Percentiles rank a stretch among this genome's conserved stretches.
Evolutionary conservation across 495 filamentous ascomycete genomes (phyloP).

Genomic region (Recurvomyces mirabilis): DNA sequence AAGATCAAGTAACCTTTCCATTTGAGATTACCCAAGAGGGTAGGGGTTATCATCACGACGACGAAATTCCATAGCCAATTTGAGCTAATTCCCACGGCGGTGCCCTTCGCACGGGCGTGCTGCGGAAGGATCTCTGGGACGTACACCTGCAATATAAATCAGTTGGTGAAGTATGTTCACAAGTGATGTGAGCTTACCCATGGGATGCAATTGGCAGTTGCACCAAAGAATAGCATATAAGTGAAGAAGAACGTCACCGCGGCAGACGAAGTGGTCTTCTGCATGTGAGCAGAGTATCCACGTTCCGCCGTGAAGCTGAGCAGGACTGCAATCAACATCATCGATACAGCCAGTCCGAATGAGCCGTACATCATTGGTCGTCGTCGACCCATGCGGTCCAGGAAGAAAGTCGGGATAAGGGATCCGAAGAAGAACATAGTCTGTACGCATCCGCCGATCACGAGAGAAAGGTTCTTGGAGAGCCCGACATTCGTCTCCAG

Average conservation of each 20-base stretch:
- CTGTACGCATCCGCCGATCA: slow-evolving; percentile 28
- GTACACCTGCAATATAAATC: too few species aligned
- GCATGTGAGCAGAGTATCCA: slow-evolving; percentile 17
- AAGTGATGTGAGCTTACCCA: neutral
- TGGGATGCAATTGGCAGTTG: slow-evolving; percentile 28
- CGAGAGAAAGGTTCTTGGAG: slow-evolving; percentile 22
- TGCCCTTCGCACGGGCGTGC: slow-evolving; percentile 58
- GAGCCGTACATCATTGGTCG: slow-evolving; percentile 49
- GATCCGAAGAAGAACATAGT: slow-evolving; percentile 30
- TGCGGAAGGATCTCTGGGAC: slow-evolving; percentile 51
- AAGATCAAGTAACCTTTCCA: slow-evolving; percentile 21
- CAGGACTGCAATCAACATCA: slow-evolving; percentile 43
- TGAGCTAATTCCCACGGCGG: slow-evolving; percentile 34
- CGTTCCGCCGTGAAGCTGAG: slow-evolving; percentile 31
- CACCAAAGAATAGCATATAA: slow-evolving; percentile 41
- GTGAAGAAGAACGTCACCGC: slow-evolving; percentile 40
- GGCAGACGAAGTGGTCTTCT: slow-evolving; percentile 30
- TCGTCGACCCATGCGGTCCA: slow-evolving; percentile 37
- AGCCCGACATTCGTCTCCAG: slow-evolving; percentile 27
- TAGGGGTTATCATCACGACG: slow-evolving; percentile 14
- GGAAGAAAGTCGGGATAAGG: slow-evolving; percentile 37
- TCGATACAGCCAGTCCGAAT: slow-evolving; percentile 37
- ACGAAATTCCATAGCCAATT: slow-evolving; percentile 17
- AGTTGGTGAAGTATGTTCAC: neutral
- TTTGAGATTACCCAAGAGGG: slow-evolving; percentile 7